A percentile compares a stretch with the other conserved stretches of the same genome.
These are phyloP conservation scores for Blastocystis sp. DNA, from an alignment of 352 stramenopile genomes.

Conservation along the genomic window DNA sequence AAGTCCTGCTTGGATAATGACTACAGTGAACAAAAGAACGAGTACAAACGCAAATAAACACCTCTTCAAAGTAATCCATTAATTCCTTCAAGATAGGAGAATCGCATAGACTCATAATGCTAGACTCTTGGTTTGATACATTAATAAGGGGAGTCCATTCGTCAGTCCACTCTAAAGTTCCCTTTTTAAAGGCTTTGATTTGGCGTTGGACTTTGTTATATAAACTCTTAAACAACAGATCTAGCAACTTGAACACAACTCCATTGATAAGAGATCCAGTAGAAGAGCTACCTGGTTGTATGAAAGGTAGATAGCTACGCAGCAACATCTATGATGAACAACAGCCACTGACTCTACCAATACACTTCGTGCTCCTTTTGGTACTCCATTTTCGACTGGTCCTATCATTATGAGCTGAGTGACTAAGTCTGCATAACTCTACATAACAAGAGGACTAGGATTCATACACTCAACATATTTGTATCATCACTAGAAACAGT, in stretches of 20 bases:
- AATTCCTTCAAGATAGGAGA: background rate
- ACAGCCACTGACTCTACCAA: background rate
- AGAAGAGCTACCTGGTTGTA: background rate
- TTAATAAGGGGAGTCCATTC: background rate
- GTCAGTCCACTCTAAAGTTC: too few species aligned
- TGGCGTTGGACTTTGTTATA: background rate
- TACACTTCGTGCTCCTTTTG: background rate
- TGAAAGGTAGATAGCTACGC: background rate
- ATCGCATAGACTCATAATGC: background rate
- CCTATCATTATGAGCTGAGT: background rate
- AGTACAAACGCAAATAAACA: background rate
- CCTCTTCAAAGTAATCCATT: conserved; percentile 18
- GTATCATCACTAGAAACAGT: too few species aligned
- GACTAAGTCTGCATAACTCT: background rate
- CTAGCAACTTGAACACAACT: background rate
- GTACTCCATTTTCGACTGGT: background rate
- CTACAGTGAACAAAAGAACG: background rate
- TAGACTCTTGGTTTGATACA: background rate
- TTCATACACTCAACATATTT: too few species aligned
- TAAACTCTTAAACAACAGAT: background rate
- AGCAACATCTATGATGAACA: background rate
- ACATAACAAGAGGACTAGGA: too few species aligned
- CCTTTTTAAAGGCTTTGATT: background rate
- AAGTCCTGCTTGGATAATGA: background rate
- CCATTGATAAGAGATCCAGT: background rate